Evolutionary conservation across 2,329 filamentous ascomycete species (phyloP), one percentile per base, ranked within the genome.

Genomic region (Colletotrichum destructivum): DNA sequence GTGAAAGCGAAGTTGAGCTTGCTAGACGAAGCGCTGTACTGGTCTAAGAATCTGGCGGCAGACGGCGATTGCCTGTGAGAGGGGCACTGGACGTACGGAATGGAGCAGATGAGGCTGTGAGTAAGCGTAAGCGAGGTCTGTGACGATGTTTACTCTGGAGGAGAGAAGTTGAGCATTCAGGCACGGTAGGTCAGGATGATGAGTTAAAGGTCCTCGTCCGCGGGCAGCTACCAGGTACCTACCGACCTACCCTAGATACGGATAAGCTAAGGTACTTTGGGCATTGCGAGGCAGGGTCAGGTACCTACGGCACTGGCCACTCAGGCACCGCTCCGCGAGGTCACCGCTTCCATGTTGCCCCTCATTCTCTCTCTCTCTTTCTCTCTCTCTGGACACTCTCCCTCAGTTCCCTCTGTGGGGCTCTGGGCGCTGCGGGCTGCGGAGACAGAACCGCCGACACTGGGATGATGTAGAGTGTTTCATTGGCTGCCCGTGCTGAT

Each of bases 291-390:
- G 55, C 38, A 59, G 21, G 46, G n/a, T 21, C 46, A 49, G 52
- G 31, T 38, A 55, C 52, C 18, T n/a, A 21, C 31, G 40, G 35
- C 31, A 40, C 52, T 55, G 52, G 18, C 52, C 51, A 54, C 51
- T 54, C 51, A 54, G 31, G 11, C 31, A 49, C 44, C 44, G 46
- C 60, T 42, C 31, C 15, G 46, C 47, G 31, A 71, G 63, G 69
- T 71, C 69, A 71, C 69, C 69, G 69, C 69, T 68, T 57, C 52
- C 66, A 38, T 35, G 51, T 65, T 70, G 69, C 69, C 69, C 69
- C 69, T 71, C 69, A 62, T 31, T 71, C 57, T 63, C 6, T 44
- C 47, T 44, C 31, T 31, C 46, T 40, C 3, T n/a, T 21, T 26
- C 16, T 60, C 23, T 18, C 40, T n/a, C n/a, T 44, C n/a, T 38